Conservation (phyloP, 352 stramenopile genomes). For the Globisporangium paddicum region DNA sequence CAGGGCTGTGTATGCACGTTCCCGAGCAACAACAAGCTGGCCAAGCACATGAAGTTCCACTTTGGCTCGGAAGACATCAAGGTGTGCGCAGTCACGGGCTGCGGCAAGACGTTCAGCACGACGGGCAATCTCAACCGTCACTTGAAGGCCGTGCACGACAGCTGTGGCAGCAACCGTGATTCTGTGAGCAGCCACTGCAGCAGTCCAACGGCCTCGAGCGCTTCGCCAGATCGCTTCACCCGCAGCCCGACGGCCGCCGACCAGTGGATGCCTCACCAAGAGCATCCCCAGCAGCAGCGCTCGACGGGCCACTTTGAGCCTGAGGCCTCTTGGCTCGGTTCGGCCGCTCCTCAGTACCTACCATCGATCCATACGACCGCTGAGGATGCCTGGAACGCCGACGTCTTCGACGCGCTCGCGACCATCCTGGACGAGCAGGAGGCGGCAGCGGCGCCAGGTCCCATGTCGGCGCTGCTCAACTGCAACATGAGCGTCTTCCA, state of each 20-base stretch:
- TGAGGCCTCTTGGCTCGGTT: neutral
- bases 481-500: slow-evolving; percentile 9
- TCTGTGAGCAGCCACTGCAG: neutral
- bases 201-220: neutral
- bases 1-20: too few species aligned
- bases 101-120: slow-evolving; percentile 46
- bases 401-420: slow-evolving; percentile 7
- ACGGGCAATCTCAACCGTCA: slow-evolving; percentile 46
- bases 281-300: neutral
- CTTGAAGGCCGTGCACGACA: neutral
- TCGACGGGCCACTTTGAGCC: neutral
- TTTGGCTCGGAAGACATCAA: slow-evolving; percentile 18
- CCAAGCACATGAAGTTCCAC: slow-evolving; percentile 49
- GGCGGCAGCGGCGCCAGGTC: neutral
- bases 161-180: neutral
- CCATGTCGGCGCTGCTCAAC: slow-evolving; percentile 4
- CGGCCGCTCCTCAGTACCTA: neutral
- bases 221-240: neutral
- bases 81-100: slow-evolving; percentile 31
- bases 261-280: slow-evolving; percentile 2
- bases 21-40: slow-evolving; percentile 34
- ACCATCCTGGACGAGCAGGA: slow-evolving; percentile 7
- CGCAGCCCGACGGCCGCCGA: slow-evolving; percentile 3
- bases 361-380: neutral
- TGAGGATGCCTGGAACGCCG: slow-evolving; percentile 5